Conservation (phyloP, 2,329 filamentous ascomycete genomes). For the Pseudofabraea citricarpa region DNA sequence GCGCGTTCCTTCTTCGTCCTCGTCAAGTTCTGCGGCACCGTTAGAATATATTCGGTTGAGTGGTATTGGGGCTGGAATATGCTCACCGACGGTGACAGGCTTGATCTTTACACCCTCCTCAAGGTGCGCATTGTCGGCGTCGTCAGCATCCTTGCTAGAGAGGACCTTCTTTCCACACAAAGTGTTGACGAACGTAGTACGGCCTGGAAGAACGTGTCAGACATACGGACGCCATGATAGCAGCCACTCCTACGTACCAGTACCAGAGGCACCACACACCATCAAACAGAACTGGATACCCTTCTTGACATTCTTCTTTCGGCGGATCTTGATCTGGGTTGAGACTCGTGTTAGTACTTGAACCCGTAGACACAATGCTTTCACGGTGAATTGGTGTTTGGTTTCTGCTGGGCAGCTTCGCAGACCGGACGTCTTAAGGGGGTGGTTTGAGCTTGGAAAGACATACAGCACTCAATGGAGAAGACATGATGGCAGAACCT, state of each 20-base stretch:
- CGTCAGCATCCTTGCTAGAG: slow-evolving; percentile 86
- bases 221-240: no score
- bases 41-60: slow-evolving; percentile 19
- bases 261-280: slow-evolving; percentile 98
- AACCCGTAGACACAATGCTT: no score
- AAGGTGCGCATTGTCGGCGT: slow-evolving; percentile 79
- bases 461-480: slow-evolving; percentile 48
- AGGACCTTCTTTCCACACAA: slow-evolving; percentile 95
- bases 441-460: slow-evolving; percentile 16
- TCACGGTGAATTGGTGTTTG: no score
- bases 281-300: slow-evolving; percentile 99
- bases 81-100: slow-evolving; percentile 91
- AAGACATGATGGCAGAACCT: slow-evolving; percentile 39
- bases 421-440: slow-evolving; percentile 26
- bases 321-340: slow-evolving; percentile 85
- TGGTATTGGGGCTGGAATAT: slow-evolving; percentile 6
- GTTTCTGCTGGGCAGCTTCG: no score
- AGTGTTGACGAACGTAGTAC: slow-evolving; percentile 99
- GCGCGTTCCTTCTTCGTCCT: slow-evolving; percentile 97
- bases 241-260: slow-evolving; percentile 71
- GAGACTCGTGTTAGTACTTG: slow-evolving; percentile 19
- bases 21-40: slow-evolving; percentile 66
- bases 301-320: slow-evolving; percentile 94
- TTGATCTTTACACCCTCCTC: slow-evolving; percentile 99
- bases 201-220: slow-evolving; percentile 57